Evolutionary conservation across 2,329 filamentous ascomycete genomes (phyloP), one percentile per base, ranked within the genome.

Genomic region (Didymella lethalis): DNA sequence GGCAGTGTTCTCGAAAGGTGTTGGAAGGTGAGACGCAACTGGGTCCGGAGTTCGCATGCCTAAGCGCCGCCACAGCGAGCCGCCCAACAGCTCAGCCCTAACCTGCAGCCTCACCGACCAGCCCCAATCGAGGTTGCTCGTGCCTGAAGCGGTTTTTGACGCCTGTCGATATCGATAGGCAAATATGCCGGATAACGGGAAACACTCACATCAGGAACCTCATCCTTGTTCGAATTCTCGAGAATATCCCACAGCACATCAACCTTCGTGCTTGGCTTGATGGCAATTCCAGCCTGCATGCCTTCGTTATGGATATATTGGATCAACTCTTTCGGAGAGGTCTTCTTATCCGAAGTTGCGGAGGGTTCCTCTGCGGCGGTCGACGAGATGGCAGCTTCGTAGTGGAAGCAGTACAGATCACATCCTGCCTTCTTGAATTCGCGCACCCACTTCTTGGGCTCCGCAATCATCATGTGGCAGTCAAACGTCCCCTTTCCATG

Each of bases 401-500:
- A 98, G 84, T 99, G 95, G 84, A 99, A 99, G 84, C 95, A 98
- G 84, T 99, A 99, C n/a, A 99, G 85, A 78, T 99, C 93, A 80
- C 93, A 97, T 53, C 95, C 95, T 60, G 93, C 95, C 52, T 90
- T 88, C 78, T 95, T 88, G 83, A 99, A 98, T 63, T 96, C 92
- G 75, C 91, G 91, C 71, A 97, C 93, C 95, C 95, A 99, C 84
- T 93, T 93, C 84, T 98, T 96, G 67, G 95, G 95, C 93, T 99
- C 94, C 72, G 92, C 88, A 75, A 99, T 96, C 95, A 99, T 99
- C 95, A 99, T 98, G 81, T 99, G 95, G 85, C 95, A 99, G 80
- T 99, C 95, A 77, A 99, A 99, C 14, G 94, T 98, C 62, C 95
- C 95, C 69, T 89, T 90, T 52, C 91, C 93, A 67, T 90, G 83